These are phyloP conservation scores for Cavenderia fasciculata DNA, from an alignment of 78 protist species.

Conservation along the genomic window DNA sequence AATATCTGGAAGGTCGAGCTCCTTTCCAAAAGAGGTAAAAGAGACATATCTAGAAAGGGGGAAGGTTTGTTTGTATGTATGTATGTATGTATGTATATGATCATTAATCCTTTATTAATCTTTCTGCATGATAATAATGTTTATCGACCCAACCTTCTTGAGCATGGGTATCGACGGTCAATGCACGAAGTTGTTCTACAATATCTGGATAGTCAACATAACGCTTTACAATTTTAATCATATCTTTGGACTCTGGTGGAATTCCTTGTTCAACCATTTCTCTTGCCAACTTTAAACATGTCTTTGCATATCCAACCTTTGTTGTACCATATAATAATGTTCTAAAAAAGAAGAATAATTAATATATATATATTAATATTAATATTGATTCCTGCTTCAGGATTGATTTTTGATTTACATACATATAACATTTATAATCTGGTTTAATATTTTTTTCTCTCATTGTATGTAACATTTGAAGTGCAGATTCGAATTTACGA, in stretches of 20 bases:
- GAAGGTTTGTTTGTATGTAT: no score
- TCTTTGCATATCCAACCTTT: constrained; percentile 63
- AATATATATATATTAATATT: not conserved
- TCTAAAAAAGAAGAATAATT: not conserved
- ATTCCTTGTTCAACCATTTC: constrained; percentile 43
- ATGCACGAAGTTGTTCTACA: not conserved
- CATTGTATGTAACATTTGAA: constrained; percentile 24
- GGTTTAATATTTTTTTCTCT: constrained; percentile 6
- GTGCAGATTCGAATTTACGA: constrained; percentile 33
- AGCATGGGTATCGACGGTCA: not conserved
- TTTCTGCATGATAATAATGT: not conserved
- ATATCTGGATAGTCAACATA: constrained; percentile 30
- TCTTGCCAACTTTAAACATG: constrained; percentile 32
- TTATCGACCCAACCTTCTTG: not conserved
- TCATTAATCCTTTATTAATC: no score
- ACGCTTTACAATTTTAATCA: constrained; percentile 9
- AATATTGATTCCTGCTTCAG: not conserved
- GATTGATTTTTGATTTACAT: constrained; percentile 1
- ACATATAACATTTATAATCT: constrained; percentile 30
- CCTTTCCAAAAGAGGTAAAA: no score
- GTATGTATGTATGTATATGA: no score
- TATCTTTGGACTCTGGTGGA: constrained; percentile 35
- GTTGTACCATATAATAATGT: constrained; percentile 40
- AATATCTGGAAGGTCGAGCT: no score
- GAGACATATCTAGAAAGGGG: no score